phyloP scores from a whole-genome alignment of 2,329 filamentous ascomycete species.

The Pezicula carpinea region DNA sequence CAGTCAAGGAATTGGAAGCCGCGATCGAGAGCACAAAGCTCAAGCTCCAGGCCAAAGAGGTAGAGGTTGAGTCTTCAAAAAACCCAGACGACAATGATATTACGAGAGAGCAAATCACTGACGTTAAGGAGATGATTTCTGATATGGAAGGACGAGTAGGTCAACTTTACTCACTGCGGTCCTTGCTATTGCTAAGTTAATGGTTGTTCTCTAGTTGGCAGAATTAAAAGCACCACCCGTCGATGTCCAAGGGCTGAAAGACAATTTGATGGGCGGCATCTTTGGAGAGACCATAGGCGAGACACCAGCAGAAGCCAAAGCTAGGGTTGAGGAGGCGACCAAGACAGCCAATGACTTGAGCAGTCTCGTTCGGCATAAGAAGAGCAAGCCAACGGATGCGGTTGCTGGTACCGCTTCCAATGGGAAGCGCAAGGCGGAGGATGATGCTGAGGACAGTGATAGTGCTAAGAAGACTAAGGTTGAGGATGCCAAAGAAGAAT shows the following conservation, averaged over 20 bases:
- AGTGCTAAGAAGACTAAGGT: conserved; percentile 28
- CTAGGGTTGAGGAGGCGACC: conserved; percentile 66
- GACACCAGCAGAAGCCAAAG: conserved; percentile 54
- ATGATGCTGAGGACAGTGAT: conserved; percentile 24
- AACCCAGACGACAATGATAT: conserved; percentile 64
- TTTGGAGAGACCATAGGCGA: conserved; percentile 61
- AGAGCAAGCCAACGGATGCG: conserved; percentile 34
- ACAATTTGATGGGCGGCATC: conserved; percentile 49
- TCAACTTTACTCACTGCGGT: conserved; percentile 2
- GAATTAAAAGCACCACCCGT: conserved; percentile 64
- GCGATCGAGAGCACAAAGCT: conserved; percentile 69
- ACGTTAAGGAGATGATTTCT: conserved; percentile 72
- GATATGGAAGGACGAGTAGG: conserved; percentile 74
- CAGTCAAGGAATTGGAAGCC: conserved; percentile 64
- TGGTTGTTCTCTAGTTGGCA: conserved; percentile 44
- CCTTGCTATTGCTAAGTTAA: conserved; percentile 7
- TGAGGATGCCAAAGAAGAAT: conserved; percentile 14
- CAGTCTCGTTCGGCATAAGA: conserved; percentile 67
- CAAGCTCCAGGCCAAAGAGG: conserved; percentile 66
- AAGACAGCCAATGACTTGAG: conserved; percentile 72
- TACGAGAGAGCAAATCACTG: conserved; percentile 57
- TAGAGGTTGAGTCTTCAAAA: conserved; percentile 56
- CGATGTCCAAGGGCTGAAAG: conserved; percentile 50
- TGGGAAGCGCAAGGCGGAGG: conserved; percentile 51
- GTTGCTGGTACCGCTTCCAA: conserved; percentile 30